Percentiles rank a stretch among this genome's conserved stretches.
phyloP scores from a whole-genome alignment of 2,329 filamentous ascomycete species.

The Trichoderma sp. region DNA sequence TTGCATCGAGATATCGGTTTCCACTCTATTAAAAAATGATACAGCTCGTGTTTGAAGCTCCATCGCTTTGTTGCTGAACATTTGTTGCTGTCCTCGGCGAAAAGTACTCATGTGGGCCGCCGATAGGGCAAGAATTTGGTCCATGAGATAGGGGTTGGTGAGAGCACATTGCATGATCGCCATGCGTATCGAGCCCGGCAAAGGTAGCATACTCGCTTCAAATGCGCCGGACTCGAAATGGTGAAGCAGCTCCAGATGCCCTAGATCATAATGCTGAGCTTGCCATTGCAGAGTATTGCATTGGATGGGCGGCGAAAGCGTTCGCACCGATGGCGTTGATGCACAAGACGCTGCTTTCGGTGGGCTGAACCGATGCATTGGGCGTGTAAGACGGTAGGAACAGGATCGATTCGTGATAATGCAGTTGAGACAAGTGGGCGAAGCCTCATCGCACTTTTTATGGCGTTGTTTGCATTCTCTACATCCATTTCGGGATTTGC shows the following conservation, averaged over 20 bases:
- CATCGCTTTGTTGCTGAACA: constrained; percentile 39
- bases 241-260: constrained; percentile 33
- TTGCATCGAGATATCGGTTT: constrained; percentile 26
- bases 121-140: constrained; percentile 43
- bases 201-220: not conserved
- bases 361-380: not conserved
- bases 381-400: constrained; percentile 29
- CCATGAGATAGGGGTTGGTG: constrained; percentile 36
- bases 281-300: constrained; percentile 5
- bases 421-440: constrained; percentile 37
- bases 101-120: constrained; percentile 41
- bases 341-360: not conserved
- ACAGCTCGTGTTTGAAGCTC: constrained; percentile 41
- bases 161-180: constrained; percentile 29
- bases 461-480: constrained; percentile 34
- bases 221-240: constrained; percentile 27
- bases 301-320: not conserved
- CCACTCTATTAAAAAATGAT: constrained; percentile 33
- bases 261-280: constrained; percentile 31
- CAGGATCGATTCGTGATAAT: constrained; percentile 32
- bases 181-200: not conserved
- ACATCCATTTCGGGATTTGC: constrained; percentile 35
- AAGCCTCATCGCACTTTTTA: constrained; percentile 38
- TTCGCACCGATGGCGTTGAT: not conserved
- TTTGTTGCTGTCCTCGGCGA: not conserved